These are phyloP conservation scores for Begonia fuchsioides DNA, from an alignment of 306 rosid species.

Conservation along the genomic window DNA sequence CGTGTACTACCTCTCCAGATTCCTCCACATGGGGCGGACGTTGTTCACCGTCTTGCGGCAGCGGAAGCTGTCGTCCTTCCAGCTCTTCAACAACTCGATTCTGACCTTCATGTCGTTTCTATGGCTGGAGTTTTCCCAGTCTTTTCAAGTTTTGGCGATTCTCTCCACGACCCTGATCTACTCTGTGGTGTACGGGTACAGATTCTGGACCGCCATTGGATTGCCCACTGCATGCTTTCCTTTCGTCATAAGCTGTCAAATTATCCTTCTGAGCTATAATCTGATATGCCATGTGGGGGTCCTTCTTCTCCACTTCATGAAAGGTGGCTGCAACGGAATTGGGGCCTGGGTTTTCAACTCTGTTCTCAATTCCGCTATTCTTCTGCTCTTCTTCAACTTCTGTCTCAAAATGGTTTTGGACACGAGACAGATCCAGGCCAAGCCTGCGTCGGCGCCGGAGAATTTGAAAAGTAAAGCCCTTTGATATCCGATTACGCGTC, in stretches of 20 bases:
- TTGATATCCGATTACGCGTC: too few relatives aligned
- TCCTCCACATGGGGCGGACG: constrained; percentile 60
- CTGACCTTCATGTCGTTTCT: constrained; percentile 40
- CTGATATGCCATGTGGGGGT: constrained; percentile 63
- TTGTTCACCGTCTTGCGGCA: constrained; percentile 33
- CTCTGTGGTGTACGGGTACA: constrained; percentile 42
- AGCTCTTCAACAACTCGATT: constrained; percentile 63
- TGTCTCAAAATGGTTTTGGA: constrained; percentile 30
- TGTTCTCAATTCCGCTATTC: constrained; percentile 37
- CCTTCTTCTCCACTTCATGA: constrained; percentile 40
- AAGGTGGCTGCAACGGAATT: constrained; percentile 77
- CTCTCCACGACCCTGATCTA: constrained; percentile 45
- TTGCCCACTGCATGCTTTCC: constrained; percentile 40
- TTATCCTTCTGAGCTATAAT: constrained; percentile 45
- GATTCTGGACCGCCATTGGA: constrained; percentile 64
- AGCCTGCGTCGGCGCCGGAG: background rate
- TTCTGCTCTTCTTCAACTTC: constrained; percentile 47
- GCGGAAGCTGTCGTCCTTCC: constrained; percentile 35
- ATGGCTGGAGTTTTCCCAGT: constrained; percentile 84
- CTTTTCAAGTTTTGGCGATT: constrained; percentile 73
- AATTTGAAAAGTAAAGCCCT: constrained; percentile 11
- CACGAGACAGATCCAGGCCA: constrained; percentile 1
- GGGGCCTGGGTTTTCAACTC: constrained; percentile 76
- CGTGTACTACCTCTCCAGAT: constrained; percentile 52
- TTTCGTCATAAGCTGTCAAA: constrained; percentile 48